Percentiles rank a stretch among this genome's conserved stretches.
These are phyloP conservation scores for Telopea speciosissima DNA, from an alignment of 177 flowering plant species.

Conservation along the genomic window DNA sequence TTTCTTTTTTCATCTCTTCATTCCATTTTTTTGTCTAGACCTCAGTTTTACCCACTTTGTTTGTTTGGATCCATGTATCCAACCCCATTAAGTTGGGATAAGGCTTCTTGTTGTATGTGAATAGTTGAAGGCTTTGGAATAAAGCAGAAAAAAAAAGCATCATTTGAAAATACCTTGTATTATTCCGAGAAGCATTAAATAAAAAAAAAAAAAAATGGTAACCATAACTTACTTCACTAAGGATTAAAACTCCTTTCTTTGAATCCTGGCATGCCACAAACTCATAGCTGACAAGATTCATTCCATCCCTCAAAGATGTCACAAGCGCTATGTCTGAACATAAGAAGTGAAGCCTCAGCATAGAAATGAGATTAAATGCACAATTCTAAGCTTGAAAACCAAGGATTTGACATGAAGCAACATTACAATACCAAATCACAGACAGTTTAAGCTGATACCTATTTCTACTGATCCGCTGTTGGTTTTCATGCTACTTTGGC, in stretches of 20 bases:
- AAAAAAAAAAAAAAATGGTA: not conserved
- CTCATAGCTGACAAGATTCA: constrained; percentile 99
- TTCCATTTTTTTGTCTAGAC: too few relatives aligned
- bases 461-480: too few relatives aligned
- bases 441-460: too few relatives aligned
- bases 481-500: too few relatives aligned
- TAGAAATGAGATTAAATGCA: not conserved
- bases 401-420: not conserved
- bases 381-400: not conserved
- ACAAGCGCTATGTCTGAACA: constrained; percentile 86
- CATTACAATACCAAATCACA: too few relatives aligned
- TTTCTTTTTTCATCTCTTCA: too few relatives aligned
- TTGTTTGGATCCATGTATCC: too few relatives aligned
- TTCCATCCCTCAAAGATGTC: constrained; percentile 95
- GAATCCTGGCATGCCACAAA: constrained; percentile 96
- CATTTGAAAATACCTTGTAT: not conserved
- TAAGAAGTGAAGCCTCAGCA: constrained; percentile 3
- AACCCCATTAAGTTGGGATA: too few relatives aligned
- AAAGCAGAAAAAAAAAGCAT: not conserved
- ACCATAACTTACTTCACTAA: constrained; percentile 67
- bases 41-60: too few relatives aligned
- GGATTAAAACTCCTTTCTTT: constrained; percentile 95
- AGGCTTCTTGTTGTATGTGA: too few relatives aligned
- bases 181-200: not conserved
- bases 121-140: too few relatives aligned